These are phyloP conservation scores for Stagonosporopsis chrysanthemi DNA, from an alignment of 2,329 filamentous ascomycete species.

Conservation along the genomic window DNA sequence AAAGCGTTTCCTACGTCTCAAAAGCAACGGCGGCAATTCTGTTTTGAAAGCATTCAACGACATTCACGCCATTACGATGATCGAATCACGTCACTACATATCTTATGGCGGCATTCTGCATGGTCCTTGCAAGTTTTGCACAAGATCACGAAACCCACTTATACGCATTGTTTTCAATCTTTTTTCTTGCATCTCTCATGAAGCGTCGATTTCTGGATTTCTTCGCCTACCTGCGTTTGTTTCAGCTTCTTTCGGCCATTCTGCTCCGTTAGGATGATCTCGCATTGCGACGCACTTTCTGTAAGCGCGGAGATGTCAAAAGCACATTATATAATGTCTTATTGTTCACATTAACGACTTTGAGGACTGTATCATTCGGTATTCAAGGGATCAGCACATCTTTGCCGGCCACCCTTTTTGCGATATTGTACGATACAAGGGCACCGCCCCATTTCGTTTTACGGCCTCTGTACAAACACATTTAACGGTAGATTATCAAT, in stretches of 20 bases:
- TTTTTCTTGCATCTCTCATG: constrained; percentile 21
- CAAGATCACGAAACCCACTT: constrained; percentile 29
- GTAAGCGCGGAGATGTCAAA: constrained; percentile 43
- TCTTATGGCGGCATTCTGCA: constrained; percentile 47
- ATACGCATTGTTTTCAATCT: constrained; percentile 30
- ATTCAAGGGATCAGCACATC: constrained; percentile 6
- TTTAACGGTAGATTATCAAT: constrained; percentile 44
- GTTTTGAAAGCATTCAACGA: constrained; percentile 51
- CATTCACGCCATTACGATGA: constrained; percentile 51
- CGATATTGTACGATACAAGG: constrained; percentile 47
- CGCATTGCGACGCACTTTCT: constrained; percentile 39
- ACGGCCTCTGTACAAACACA: constrained; percentile 51
- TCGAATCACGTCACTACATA: constrained; percentile 34
- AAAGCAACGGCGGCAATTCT: constrained; percentile 51
- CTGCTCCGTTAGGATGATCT: constrained; percentile 26
- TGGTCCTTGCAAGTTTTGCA: constrained; percentile 37
- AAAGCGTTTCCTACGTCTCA: constrained; percentile 49
- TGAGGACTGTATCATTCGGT: constrained; percentile 33
- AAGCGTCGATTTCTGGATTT: constrained; percentile 20
- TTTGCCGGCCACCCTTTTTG: constrained; percentile 23
- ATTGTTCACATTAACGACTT: constrained; percentile 45
- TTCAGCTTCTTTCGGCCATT: constrained; percentile 28
- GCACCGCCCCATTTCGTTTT: constrained; percentile 26
- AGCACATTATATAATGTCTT: constrained; percentile 48
- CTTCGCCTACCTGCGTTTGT: constrained; percentile 17